Evolutionary conservation across 495 filamentous ascomycete genomes (phyloP).

Genomic region (Podospora appendiculata): DNA sequence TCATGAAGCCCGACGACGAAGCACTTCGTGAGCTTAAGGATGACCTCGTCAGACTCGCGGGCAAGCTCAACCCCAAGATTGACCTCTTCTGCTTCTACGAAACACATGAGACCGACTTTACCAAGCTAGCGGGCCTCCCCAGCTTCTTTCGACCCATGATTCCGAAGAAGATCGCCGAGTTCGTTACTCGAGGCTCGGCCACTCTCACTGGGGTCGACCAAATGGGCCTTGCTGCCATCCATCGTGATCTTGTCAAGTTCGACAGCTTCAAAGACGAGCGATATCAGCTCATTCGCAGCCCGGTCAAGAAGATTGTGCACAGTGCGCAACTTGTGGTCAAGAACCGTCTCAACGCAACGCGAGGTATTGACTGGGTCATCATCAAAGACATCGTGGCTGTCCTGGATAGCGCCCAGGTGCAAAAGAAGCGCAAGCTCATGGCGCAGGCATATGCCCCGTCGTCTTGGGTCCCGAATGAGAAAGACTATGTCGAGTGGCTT

Average conservation of each 20-base stretch:
- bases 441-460: too few relatives aligned
- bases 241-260: neutral
- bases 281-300: neutral
- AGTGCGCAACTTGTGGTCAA: neutral
- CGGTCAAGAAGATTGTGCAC: neutral
- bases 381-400: neutral
- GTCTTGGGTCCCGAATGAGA: neutral
- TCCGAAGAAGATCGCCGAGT: too few relatives aligned
- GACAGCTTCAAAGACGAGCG: neutral
- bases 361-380: neutral
- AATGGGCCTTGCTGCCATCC: neutral
- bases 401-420: neutral
- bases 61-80: too few relatives aligned
- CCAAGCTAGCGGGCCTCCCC: neutral
- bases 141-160: too few relatives aligned
- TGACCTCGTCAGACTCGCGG: neutral
- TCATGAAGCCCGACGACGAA: constrained; percentile 26
- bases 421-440: neutral
- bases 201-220: neutral
- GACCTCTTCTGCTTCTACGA: neutral
- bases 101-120: neutral
- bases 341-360: neutral
- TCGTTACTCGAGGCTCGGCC: neutral
- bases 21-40: constrained; percentile 20
- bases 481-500: neutral